Conservation (phyloP, 2,329 filamentous ascomycete species). For the Podosphaera aphanis region DNA sequence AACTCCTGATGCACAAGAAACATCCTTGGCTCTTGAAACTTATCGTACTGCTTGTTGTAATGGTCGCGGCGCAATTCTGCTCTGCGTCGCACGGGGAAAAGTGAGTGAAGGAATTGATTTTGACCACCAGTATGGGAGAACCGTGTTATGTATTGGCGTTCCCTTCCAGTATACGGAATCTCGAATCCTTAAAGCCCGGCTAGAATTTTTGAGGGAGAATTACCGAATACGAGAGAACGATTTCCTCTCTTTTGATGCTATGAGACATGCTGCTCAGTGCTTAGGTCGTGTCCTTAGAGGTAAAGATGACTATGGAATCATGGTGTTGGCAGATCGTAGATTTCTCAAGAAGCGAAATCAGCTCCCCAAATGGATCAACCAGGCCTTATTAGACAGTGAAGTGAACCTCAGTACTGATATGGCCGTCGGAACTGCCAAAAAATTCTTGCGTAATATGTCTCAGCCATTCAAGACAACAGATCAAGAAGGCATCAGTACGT, state of each 20-base stretch:
- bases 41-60: conserved; percentile 97
- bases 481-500: conserved; percentile 82
- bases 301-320: conserved; percentile 98
- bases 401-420: conserved; percentile 88
- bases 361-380: conserved; percentile 89
- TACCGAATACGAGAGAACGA: conserved; percentile 95
- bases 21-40: conserved; percentile 80
- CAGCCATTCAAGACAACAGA: conserved; percentile 65
- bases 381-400: conserved; percentile 64
- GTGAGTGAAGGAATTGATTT: conserved; percentile 98
- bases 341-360: conserved; percentile 82
- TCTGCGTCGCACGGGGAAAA: conserved; percentile 91
- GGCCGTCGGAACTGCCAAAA: conserved; percentile 70
- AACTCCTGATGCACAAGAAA: conserved; percentile 93
- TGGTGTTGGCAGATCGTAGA: conserved; percentile 85
- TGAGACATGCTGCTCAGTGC: conserved; percentile 96
- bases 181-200: conserved; percentile 77
- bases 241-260: conserved; percentile 94
- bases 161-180: conserved; percentile 98
- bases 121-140: conserved; percentile 91
- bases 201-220: conserved; percentile 90
- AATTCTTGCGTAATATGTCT: conserved; percentile 76
- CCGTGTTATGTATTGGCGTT: conserved; percentile 87
- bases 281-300: conserved; percentile 81
- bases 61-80: conserved; percentile 71